Evolutionary conservation across 164 flowering plant species (phyloP), one percentile per base, ranked within the genome.

Genomic region (Tetrastigma voinierianum): DNA sequence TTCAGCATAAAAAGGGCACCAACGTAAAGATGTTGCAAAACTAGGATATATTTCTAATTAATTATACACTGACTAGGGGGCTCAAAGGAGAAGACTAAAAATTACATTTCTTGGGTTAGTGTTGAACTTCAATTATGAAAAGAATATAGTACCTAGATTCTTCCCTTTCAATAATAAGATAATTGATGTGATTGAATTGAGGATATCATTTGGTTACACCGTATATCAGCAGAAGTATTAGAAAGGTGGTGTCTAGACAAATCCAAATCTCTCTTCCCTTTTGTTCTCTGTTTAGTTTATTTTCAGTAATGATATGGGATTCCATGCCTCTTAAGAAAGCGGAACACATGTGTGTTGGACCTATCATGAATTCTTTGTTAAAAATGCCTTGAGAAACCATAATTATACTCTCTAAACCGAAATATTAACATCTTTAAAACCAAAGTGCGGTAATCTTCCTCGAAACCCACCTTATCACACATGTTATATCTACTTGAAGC

Each of bases 221-320:
- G n/a, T n/a, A n/a, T 80, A 94, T 97, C 98, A 91, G 98, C 98
- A 95, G 97, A 69, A 95, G 97, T 54, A 95, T 96, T 58, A 95
- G 80, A 81, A 95, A 89, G 76, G 91, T 94, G 57, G 98, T 89
- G 62, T 83, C 71, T 64, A 75, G 77, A 56, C 85, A 95, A 78
- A 64, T 87, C 82, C 85, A 77, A 53, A 95, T 85, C 70, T 86
- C 24, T 53, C 83, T 75, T 91, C 98, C 76, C 96, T 79, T 75
- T 90, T 84, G 62, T 84, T 78, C 25, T 64, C 87, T n/a, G n/a
- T 19, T 73, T 51, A 23, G 77, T 76, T 46, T 86, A 81, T 16
- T 49, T 63, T 70, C 91, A 68, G 72, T 71, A 74, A 77, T 90
- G 87, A 74, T 95, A 95, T 18, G 97, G 96, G 64, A 91, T 87